Percentiles rank a stretch among this genome's conserved stretches.
These are phyloP conservation scores for Onygena corvina DNA, from an alignment of 2,329 filamentous ascomycete genomes.

Conservation along the genomic window DNA sequence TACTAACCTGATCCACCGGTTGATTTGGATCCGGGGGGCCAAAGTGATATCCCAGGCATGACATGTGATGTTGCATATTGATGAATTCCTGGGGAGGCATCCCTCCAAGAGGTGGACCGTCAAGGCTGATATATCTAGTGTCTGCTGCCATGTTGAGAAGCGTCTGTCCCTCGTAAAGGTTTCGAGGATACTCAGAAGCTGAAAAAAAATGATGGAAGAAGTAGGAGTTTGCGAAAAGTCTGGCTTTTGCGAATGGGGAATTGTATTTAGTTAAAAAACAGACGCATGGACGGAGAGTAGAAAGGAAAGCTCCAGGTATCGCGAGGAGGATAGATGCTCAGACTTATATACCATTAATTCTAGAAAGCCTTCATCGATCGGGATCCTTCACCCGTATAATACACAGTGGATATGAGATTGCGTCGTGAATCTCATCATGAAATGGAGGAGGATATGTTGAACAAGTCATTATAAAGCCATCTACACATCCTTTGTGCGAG, in stretches of 20 bases:
- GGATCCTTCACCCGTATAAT: constrained; percentile 4
- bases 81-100: constrained; percentile 18
- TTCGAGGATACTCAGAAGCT: background rate
- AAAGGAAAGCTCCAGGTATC: background rate
- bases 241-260: background rate
- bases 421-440: constrained; percentile 4
- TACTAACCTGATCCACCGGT: background rate
- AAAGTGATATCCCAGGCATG: too few species aligned
- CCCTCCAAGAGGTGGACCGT: constrained; percentile 24
- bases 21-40: background rate
- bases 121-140: constrained; percentile 21
- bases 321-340: background rate
- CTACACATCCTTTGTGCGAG: background rate
- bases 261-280: background rate
- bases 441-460: background rate
- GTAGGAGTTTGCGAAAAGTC: background rate
- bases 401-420: background rate
- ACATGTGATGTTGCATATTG: background rate
- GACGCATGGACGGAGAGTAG: background rate
- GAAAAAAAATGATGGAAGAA: background rate
- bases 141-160: constrained; percentile 9
- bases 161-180: background rate
- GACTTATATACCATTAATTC: background rate
- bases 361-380: background rate
- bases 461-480: constrained; percentile 6